phyloP scores from a whole-genome alignment of 1,139 yeast species.

The Magnusiomyces paraingens region DNA sequence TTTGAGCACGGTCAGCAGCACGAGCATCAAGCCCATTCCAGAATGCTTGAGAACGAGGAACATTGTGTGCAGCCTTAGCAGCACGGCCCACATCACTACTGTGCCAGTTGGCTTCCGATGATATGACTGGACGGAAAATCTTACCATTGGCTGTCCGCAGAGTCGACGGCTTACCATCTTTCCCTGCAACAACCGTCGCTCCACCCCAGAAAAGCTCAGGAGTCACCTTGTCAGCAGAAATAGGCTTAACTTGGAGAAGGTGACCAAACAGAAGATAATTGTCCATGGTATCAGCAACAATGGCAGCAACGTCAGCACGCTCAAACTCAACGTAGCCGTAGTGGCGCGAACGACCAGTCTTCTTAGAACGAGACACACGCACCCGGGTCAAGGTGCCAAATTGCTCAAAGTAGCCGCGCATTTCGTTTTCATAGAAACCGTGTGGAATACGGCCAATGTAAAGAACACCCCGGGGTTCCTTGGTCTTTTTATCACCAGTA shows the following conservation, averaged over 20 bases:
- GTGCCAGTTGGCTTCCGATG: slow-evolving; percentile 2
- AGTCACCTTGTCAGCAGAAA: slow-evolving; percentile 41
- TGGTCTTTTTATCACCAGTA: slow-evolving; percentile 23
- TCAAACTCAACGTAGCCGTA: slow-evolving; percentile 86
- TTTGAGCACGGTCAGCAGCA: neutral
- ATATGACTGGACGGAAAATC: neutral
- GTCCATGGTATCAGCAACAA: slow-evolving; percentile 94
- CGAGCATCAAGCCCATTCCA: neutral
- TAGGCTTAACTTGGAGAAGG: slow-evolving; percentile 58
- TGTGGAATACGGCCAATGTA: slow-evolving; percentile 90
- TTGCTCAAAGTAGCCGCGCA: slow-evolving; percentile 75
- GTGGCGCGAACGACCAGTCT: slow-evolving; percentile 87
- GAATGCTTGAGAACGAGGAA: neutral
- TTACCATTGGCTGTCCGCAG: neutral
- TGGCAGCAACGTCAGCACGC: slow-evolving; percentile 65
- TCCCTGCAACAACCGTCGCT: neutral
- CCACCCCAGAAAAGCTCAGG: slow-evolving; percentile 47
- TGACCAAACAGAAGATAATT: slow-evolving; percentile 88
- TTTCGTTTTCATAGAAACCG: slow-evolving; percentile 82
- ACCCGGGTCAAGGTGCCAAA: slow-evolving; percentile 79
- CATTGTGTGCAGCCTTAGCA: neutral
- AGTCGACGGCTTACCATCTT: neutral
- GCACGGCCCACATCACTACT: neutral
- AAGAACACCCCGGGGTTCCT: slow-evolving; percentile 52
- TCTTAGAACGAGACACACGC: slow-evolving; percentile 80